Base-by-base conservation (phyloP, 805 yeast species). In the Kuraishia hungarica region DNA sequence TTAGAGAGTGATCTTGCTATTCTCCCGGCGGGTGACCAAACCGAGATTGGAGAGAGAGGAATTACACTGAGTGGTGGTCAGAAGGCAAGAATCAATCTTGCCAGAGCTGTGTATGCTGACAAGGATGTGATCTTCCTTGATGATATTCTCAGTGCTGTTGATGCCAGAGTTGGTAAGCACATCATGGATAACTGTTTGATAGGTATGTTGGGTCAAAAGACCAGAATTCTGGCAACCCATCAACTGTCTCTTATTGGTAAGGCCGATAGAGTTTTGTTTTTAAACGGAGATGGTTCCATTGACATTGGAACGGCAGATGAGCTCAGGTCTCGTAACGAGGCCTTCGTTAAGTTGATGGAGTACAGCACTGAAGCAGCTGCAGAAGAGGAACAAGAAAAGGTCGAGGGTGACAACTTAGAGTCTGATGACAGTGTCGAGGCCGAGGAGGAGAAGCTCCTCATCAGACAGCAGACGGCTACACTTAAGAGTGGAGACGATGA, bases 41-140 rank as follows among this genome's bases (percentile, higher is more conserved):
- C 96, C 1, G 89, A 86, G 67, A 87, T 89, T 61, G 96, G 96
- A 58, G 96, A 89, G 67, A 77, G 89, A 64, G 96, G 96, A 60
- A 84, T 89, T 53, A 87, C 91, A 2, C 69, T 89, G 43, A 85
- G 92, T 2, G 96, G 96, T 57, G 96, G 96, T 53, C 96, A 89
- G 67, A 89, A 88, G 73, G 93, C 96, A 1, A 78, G 96, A 67
- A 79, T 89, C 54, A 81, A 82, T 63, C 71, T 89, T 57, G 96
- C 96, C 2, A 77, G 96, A 65, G 86, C 93, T 1, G 89, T 87
- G 1, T 89, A 89, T 63, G 81, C 84, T 15, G 75, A 82, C 26
- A 78, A 79, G 20, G 90, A 86, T 62, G 83, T 87, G 23, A 76
- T 85, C 48, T 68, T 89, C 53, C 69, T 89, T 53, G 96, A 89